phyloP scores from a whole-genome alignment of 176 grass and related monocot species.

The Oryza meridionalis region DNA sequence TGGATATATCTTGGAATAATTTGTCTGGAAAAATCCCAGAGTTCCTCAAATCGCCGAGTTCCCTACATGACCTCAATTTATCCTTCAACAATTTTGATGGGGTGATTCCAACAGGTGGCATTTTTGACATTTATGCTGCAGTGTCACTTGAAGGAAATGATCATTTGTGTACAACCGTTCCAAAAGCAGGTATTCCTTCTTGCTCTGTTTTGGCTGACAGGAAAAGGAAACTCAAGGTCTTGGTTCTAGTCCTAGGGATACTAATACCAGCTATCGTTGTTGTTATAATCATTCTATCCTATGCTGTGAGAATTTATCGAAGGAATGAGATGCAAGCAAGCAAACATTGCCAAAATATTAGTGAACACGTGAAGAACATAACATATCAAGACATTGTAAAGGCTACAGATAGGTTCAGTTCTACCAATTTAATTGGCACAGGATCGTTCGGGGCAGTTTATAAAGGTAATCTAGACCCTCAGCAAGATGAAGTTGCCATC shows the following conservation, averaged over 20 bases:
- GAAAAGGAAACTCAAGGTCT: background rate
- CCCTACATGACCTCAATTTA: slow-evolving; percentile 38
- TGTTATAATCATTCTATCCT: background rate
- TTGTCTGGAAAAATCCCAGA: slow-evolving; percentile 48
- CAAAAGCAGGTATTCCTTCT: background rate
- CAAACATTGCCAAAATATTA: background rate
- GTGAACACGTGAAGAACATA: slow-evolving; percentile 4
- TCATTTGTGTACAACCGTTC: slow-evolving; percentile 33
- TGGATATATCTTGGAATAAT: slow-evolving; percentile 62
- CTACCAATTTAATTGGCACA: slow-evolving; percentile 43
- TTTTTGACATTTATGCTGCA: slow-evolving; percentile 26
- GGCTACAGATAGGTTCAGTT: slow-evolving; percentile 49
- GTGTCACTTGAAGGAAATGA: slow-evolving; percentile 49
- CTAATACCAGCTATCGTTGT: slow-evolving; percentile 11
- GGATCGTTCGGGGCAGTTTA: slow-evolving; percentile 63
- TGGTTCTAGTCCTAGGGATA: slow-evolving; percentile 12
- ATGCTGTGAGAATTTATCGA: background rate
- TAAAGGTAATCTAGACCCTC: slow-evolving; percentile 31
- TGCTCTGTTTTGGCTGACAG: slow-evolving; percentile 6
- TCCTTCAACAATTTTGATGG: slow-evolving; percentile 69
- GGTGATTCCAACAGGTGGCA: background rate
- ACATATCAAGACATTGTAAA: slow-evolving; percentile 36
- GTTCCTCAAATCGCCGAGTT: slow-evolving; percentile 27
- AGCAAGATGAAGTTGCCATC: slow-evolving; percentile 43
- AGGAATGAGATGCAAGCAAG: background rate